Evolutionary conservation across 106 monocot species (phyloP).

Genomic region (Gastrodia elata): DNA sequence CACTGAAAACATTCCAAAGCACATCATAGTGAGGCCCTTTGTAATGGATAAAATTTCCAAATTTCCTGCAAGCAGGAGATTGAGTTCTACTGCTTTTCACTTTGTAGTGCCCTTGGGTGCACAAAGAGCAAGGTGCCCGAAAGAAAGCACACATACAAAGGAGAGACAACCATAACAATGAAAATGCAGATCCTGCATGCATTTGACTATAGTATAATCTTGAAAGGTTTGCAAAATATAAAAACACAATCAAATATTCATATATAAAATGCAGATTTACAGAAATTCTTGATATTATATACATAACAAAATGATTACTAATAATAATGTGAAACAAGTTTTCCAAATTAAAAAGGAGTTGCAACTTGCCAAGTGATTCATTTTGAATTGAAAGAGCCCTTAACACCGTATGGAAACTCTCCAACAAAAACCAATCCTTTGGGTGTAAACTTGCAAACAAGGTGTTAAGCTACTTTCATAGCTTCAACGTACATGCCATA

Average conservation of each 20-base stretch:
- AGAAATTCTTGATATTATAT: background rate
- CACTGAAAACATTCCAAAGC: conserved; percentile 81
- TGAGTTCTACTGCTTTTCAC: conserved; percentile 52
- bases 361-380: conserved; percentile 86
- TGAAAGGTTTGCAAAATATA: background rate
- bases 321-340: background rate
- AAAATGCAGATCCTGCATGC: background rate
- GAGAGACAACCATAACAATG: background rate
- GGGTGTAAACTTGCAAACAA: conserved; percentile 76
- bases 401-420: conserved; percentile 72
- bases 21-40: conserved; percentile 87
- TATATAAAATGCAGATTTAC: background rate
- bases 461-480: conserved; percentile 74
- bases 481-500: conserved; percentile 88
- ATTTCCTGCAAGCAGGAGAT: conserved; percentile 45
- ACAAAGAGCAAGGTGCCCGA: conserved; percentile 88
- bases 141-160: conserved; percentile 79
- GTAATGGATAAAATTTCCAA: conserved; percentile 75
- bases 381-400: conserved; percentile 65
- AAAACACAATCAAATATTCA: background rate
- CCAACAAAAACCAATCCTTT: conserved; percentile 84
- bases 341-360: background rate
- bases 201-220: background rate
- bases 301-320: background rate
- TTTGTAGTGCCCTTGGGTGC: conserved; percentile 85